phyloP scores from a whole-genome alignment of 2,329 filamentous ascomycete genomes.

The Sporothrix sp. region DNA sequence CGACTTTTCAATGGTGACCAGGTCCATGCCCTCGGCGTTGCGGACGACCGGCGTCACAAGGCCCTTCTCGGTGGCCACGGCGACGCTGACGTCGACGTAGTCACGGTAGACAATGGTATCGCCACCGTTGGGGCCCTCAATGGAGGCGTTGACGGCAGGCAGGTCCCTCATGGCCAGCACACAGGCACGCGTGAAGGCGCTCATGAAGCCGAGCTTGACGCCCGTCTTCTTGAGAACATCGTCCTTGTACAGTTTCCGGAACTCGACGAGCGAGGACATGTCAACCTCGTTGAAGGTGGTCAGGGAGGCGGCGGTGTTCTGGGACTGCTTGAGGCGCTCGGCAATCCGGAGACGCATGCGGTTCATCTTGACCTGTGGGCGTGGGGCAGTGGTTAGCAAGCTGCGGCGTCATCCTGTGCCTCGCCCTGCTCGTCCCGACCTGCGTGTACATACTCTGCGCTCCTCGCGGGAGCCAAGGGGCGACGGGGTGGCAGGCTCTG shows the following conservation, averaged over 20 bases:
- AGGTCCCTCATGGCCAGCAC: conserved; percentile 90
- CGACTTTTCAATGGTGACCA: conserved; percentile 80
- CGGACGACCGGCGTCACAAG: conserved; percentile 93
- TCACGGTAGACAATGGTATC: conserved; percentile 98
- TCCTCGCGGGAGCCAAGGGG: conserved; percentile 70
- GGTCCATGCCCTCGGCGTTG: conserved; percentile 80
- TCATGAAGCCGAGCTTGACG: conserved; percentile 99
- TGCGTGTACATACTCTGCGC: conserved; percentile 58
- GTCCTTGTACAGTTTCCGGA: conserved; percentile 96
- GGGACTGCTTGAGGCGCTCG: conserved; percentile 96
- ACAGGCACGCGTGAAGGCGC: conserved; percentile 83
- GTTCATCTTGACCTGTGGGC: conserved; percentile 89
- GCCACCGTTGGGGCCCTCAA: conserved; percentile 87
- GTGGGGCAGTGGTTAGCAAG: not conserved
- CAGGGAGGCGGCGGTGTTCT: conserved; percentile 93
- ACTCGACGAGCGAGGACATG: conserved; percentile 96
- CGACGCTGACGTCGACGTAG: conserved; percentile 95
- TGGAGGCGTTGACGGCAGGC: conserved; percentile 92
- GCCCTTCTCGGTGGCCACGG: conserved; percentile 94
- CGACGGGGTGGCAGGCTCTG: conserved; percentile 29
- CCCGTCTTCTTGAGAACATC: conserved; percentile 92
- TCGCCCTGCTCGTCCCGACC: no score
- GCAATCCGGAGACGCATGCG: conserved; percentile 96
- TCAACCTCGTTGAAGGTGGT: conserved; percentile 99
- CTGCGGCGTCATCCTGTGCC: not conserved